These are phyloP conservation scores for Erodium moschatum DNA, from an alignment of 441 rosid species.

Conservation along the genomic window DNA sequence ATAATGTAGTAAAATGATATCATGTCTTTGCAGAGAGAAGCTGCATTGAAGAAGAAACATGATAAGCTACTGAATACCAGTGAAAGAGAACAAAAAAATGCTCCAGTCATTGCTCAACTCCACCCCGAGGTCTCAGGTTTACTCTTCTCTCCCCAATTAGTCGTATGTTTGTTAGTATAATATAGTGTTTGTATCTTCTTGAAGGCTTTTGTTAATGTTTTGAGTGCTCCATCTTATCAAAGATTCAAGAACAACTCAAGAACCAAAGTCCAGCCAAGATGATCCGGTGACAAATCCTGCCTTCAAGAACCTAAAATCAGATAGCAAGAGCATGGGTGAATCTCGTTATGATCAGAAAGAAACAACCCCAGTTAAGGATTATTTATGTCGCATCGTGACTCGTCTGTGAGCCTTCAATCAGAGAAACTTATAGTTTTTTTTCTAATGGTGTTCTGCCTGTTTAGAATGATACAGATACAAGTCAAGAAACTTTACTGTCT, in stretches of 20 bases:
- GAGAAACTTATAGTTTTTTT: constrained; percentile 12
- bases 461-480: constrained; percentile 41
- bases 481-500: no score
- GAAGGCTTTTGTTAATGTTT: constrained; percentile 22
- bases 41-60: constrained; percentile 64
- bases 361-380: constrained; percentile 44
- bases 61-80: constrained; percentile 34
- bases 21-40: constrained; percentile 57
- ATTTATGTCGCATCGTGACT: constrained; percentile 15
- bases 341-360: constrained; percentile 15
- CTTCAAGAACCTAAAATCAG: constrained; percentile 22
- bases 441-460: constrained; percentile 29
- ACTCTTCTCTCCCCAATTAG: constrained; percentile 24
- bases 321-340: constrained; percentile 7
- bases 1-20: constrained; percentile 9
- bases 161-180: neutral
- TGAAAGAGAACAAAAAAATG: constrained; percentile 26
- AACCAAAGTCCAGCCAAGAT: constrained; percentile 17
- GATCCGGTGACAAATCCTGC: constrained; percentile 13
- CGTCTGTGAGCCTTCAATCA: constrained; percentile 15
- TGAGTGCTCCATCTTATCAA: constrained; percentile 33
- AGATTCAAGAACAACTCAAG: constrained; percentile 24
- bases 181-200: constrained; percentile 7
- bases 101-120: constrained; percentile 14
- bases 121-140: constrained; percentile 43